Percentiles rank a stretch among this genome's conserved stretches.
Conservation (phyloP, 805 yeast genomes). For the Candida anglica region DNA sequence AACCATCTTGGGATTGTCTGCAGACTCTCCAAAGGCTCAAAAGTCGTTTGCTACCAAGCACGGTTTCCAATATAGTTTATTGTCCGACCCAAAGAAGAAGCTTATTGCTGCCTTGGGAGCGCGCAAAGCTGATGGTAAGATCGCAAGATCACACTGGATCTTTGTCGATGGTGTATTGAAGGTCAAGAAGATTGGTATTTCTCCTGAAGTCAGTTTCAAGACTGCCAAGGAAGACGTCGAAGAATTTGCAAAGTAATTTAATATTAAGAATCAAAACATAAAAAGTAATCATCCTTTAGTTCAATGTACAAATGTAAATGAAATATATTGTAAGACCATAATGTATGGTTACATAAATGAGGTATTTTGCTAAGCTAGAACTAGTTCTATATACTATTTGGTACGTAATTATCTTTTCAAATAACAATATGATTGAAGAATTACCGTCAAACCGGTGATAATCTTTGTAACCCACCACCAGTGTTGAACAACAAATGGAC, state of each 20-base stretch:
- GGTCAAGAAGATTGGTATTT: conserved; percentile 48
- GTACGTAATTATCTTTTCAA: not conserved
- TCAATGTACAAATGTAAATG: too few species aligned
- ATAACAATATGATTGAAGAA: conserved; percentile 20
- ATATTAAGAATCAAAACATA: not conserved
- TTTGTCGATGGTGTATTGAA: conserved; percentile 72
- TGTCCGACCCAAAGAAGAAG: conserved; percentile 70
- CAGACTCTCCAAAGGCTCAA: conserved; percentile 80
- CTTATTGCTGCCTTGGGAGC: conserved; percentile 79
- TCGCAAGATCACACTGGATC: conserved; percentile 89
- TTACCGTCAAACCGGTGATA: conserved; percentile 23
- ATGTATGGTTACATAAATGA: too few species aligned
- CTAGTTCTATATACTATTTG: too few species aligned
- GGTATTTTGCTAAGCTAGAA: too few species aligned
- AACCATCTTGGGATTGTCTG: conserved; percentile 73
- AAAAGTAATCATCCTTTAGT: not conserved
- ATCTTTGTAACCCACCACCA: conserved; percentile 92
- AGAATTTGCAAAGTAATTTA: conserved; percentile 21
- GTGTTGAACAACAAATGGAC: conserved; percentile 85
- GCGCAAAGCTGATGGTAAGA: conserved; percentile 71
- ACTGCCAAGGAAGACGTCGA: conserved; percentile 58
- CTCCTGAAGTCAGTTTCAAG: conserved; percentile 50
- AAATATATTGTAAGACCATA: too few species aligned
- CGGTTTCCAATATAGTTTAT: conserved; percentile 63
- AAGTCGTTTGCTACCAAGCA: conserved; percentile 71